Conservation (phyloP, 805 yeast genomes). For the Ogataea methylovora region DNA sequence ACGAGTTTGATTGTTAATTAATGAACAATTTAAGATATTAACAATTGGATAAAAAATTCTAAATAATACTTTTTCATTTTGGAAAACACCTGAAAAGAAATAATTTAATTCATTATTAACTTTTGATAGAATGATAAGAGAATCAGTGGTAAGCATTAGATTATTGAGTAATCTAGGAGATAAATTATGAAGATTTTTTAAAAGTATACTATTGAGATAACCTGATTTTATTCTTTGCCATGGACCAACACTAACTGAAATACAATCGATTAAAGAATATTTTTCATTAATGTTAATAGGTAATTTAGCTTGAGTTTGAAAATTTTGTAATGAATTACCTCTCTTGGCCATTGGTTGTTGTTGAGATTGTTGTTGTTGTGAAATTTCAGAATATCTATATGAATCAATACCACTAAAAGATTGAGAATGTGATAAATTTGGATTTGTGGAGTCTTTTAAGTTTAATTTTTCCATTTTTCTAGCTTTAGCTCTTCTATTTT, state of each 20-base stretch:
- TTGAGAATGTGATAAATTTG: conserved; percentile 3
- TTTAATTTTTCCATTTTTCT: conserved; percentile 54
- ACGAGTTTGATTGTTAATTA: conserved; percentile 36
- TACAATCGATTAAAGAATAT: conserved; percentile 61
- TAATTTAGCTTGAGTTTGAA: conserved; percentile 18
- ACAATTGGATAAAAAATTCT: conserved; percentile 65
- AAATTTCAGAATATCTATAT: conserved; percentile 4
- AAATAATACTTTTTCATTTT: conserved; percentile 59
- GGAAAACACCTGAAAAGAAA: conserved; percentile 68
- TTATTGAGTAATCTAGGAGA: conserved; percentile 60
- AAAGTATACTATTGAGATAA: conserved; percentile 29
- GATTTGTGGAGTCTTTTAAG: conserved; percentile 7
- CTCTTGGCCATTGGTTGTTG: no score
- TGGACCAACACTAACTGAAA: conserved; percentile 64
- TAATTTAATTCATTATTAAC: conserved; percentile 69
- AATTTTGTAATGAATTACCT: conserved; percentile 9
- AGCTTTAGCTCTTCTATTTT: conserved; percentile 75
- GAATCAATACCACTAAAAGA: conserved; percentile 10
- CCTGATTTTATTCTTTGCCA: conserved; percentile 80
- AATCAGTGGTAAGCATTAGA: conserved; percentile 62
- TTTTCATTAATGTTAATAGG: conserved; percentile 56
- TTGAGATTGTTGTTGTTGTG: not conserved
- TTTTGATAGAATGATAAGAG: conserved; percentile 62
- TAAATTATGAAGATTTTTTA: conserved; percentile 47
- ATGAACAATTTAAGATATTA: conserved; percentile 51